These are phyloP conservation scores for Tagetes patula DNA, from an alignment of 129 eudicot species.

Conservation along the genomic window DNA sequence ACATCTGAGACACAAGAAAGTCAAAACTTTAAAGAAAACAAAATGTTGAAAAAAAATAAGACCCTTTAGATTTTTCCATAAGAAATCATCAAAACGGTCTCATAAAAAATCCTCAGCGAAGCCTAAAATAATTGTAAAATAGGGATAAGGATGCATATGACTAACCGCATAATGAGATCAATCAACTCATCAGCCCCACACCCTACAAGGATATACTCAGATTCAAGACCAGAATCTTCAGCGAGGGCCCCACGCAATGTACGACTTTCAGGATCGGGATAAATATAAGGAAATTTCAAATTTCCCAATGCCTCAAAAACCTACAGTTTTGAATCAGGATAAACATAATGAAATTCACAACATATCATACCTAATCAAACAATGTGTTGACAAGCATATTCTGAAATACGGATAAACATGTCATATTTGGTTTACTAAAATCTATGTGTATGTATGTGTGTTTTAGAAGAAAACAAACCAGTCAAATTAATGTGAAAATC, in stretches of 20 bases:
- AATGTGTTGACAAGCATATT: neutral
- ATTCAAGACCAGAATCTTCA: slow-evolving; percentile 87
- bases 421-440: neutral
- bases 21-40: slow-evolving; percentile 7
- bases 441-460: neutral
- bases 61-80: neutral
- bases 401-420: neutral
- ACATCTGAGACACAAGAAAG: slow-evolving; percentile 51
- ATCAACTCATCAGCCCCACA: slow-evolving; percentile 99
- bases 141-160: slow-evolving; percentile 10
- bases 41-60: neutral
- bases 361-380: neutral
- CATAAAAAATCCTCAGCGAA: neutral
- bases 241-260: slow-evolving; percentile 91
- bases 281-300: slow-evolving; percentile 85
- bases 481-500: neutral
- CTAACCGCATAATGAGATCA: slow-evolving; percentile 94
- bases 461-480: neutral
- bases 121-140: neutral
- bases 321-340: slow-evolving; percentile 36
- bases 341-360: neutral
- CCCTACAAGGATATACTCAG: slow-evolving; percentile 85
- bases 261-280: slow-evolving; percentile 98
- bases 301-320: slow-evolving; percentile 89
- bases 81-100: neutral